These are phyloP conservation scores for Acanthamoeba castellanii DNA, from an alignment of 208 protist genomes.

Conservation along the genomic window DNA sequence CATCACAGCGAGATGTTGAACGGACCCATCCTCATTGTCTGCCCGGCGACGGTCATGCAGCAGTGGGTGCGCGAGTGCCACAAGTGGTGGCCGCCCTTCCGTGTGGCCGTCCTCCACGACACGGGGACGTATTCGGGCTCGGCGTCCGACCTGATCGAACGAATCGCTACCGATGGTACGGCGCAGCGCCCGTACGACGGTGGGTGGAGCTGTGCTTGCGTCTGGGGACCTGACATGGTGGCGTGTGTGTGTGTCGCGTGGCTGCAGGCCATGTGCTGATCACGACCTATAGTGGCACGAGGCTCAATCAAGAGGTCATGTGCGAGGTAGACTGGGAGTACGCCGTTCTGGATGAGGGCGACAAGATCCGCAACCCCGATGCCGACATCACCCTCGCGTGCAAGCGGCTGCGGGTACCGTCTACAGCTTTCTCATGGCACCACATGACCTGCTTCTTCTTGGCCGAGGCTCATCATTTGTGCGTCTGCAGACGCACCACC, in stretches of 20 bases:
- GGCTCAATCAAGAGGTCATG: constrained; percentile 85
- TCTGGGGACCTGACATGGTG: neutral
- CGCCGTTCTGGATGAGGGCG: constrained; percentile 98
- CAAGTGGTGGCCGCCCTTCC: constrained; percentile 91
- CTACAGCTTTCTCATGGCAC: neutral
- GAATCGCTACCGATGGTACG: constrained; percentile 28
- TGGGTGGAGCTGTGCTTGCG: neutral
- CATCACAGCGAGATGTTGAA: constrained; percentile 88
- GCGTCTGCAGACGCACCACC: constrained; percentile 91
- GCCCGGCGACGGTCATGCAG: constrained; percentile 94
- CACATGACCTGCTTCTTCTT: constrained; percentile 26
- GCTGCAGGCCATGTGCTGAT: constrained; percentile 90
- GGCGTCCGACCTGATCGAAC: constrained; percentile 4
- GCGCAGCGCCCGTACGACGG: neutral
- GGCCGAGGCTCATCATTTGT: neutral
- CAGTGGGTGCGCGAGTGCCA: constrained; percentile 97
- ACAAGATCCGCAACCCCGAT: constrained; percentile 97
- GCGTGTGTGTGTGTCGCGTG: constrained; percentile 59
- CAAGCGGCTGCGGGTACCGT: constrained; percentile 92
- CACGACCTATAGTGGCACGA: constrained; percentile 95
- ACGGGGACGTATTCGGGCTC: constrained; percentile 55
- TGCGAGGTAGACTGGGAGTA: constrained; percentile 92
- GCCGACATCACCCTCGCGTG: constrained; percentile 95
- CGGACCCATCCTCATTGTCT: constrained; percentile 94
- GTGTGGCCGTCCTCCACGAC: constrained; percentile 84